Evolutionary conservation across 2,329 filamentous ascomycete genomes (phyloP), one percentile per base, ranked within the genome.

Genomic region (Cucurbitaria berberidis): DNA sequence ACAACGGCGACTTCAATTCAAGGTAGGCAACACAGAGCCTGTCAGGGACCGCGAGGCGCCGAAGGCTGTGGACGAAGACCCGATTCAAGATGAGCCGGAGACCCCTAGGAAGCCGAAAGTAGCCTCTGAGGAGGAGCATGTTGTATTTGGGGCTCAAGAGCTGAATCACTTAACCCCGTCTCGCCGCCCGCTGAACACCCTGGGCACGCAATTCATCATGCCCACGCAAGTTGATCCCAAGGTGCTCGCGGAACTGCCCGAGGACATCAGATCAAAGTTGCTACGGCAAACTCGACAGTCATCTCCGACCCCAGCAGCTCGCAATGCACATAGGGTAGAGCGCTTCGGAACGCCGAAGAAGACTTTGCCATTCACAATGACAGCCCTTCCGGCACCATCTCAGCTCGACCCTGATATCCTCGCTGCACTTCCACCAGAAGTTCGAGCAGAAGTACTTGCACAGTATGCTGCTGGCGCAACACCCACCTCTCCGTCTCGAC

Each of bases 201-300:
- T 86, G 3, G 91, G 93, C 1, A 96, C 93, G 0, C 95, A 99
- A 67, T 99, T 99, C 67, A 85, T 98, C 41, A 81, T 99, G 63
- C 95, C 95, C 0, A 84, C 84, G 1, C 90, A 96, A 62, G 84
- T 90, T 2, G 95, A 99, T 69, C 87, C 89, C 0, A 80, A 82
- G n/a, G 88, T 96, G 0, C 76, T 98, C 3, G 89, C 89, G 1
- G 92, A 96, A 66, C 81, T 99, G 3, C 93, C 93, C 0, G 81
- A 81, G 27, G 91, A 96, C 69, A 96, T 98, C 58, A 84, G 91
- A 54, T 86, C 85, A 27, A 90, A 85, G 67, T 81, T 98, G 9
- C 81, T 89, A 15, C 64, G 68, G 10, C 69, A 72, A 53, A 57
- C 55, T 29, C 68, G 68, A 3, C 60, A 63, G 38, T 61, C 66